Base-by-base conservation (phyloP, 2,329 filamentous ascomycete genomes). In the Pleoardoris graminearum region DNA sequence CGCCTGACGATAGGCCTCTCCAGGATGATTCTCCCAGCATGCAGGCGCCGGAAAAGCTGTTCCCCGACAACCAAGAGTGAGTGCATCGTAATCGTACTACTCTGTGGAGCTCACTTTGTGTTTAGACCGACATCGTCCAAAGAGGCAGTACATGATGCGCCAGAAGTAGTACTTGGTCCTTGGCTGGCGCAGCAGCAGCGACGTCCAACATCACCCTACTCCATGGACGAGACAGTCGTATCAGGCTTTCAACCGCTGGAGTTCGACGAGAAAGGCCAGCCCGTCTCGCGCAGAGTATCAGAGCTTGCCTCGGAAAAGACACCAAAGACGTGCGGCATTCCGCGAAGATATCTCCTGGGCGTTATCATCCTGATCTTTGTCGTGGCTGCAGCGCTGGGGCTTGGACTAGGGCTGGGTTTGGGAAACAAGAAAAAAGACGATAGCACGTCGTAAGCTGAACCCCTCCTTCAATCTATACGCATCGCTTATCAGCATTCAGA, bases 351-450 rank as follows among this genome's bases (percentile, higher is more conserved):
- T 27, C 30, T 59, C 3, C 17, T 57, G 1, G 53, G 45, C 2
- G 30, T 53, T n/a, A 50, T 56, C 23, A 45, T 69, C 6, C 8
- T 70, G 12, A 16, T 63, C 7, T 60, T 61, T 25, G 61, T 68
- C n/a, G 53, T 70, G 5, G 16, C 63, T 7, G 53, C 53, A 8
- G 59, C 59, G 10, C 41, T 71, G 8, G 12, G 73, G 5, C 61
- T 76, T 10, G 72, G 73, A 27, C 62, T 72, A 10, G 74, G 74
- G 6, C 55, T 76, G 11, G 71, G 68, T 3, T 43, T 69, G 21
- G 65, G 65, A 27, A 37, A 59, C 16, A 69, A 65, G 35, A 69
- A 66, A 41, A 48, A 60, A 2, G 51, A 14, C 21, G 21, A 37
- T n/a, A n/a, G 61, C 57, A 53, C 57, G 51, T 64, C 48, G 51